These are phyloP conservation scores for Periconia sp. DNA, from an alignment of 2,329 filamentous ascomycete genomes.

Conservation along the genomic window DNA sequence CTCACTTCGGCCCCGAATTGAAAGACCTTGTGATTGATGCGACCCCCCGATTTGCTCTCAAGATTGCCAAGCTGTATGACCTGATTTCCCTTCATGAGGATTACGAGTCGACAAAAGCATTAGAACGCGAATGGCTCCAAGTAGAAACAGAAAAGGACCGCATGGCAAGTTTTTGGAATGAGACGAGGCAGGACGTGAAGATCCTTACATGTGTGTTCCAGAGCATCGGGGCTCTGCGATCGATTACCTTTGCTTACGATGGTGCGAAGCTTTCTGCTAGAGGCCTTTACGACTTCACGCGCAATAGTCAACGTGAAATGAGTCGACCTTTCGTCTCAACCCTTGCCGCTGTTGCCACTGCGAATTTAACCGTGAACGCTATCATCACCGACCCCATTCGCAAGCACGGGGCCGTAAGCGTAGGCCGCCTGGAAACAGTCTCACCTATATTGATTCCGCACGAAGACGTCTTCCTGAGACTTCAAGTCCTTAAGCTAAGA, in stretches of 20 bases:
- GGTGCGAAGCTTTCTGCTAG: conserved; percentile 8
- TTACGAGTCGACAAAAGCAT: no score
- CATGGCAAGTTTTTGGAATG: conserved; percentile 23
- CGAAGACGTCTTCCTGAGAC: conserved; percentile 9
- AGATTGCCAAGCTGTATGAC: conserved; percentile 17
- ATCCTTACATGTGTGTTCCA: conserved; percentile 18
- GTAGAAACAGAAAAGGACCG: conserved; percentile 7
- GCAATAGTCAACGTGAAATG: conserved; percentile 21
- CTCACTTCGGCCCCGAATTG: conserved; percentile 16
- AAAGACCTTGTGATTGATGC: conserved; percentile 27
- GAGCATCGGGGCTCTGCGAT: conserved; percentile 16
- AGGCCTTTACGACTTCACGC: conserved; percentile 13
- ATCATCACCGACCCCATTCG: conserved; percentile 8
- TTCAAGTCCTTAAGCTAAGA: conserved; percentile 20
- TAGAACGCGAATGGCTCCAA: neutral
- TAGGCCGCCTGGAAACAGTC: conserved; percentile 18
- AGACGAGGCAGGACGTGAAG: conserved; percentile 27
- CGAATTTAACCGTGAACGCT: conserved; percentile 10
- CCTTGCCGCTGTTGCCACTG: conserved; percentile 15
- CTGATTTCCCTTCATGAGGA: no score
- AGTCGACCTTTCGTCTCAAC: conserved; percentile 20
- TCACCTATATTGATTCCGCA: conserved; percentile 11
- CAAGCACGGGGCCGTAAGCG: conserved; percentile 17
- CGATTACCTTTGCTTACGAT: conserved; percentile 17
- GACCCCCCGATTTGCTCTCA: conserved; percentile 25